Base-by-base conservation (phyloP, 1,139 yeast species). In the Protomyces macrosporus region DNA sequence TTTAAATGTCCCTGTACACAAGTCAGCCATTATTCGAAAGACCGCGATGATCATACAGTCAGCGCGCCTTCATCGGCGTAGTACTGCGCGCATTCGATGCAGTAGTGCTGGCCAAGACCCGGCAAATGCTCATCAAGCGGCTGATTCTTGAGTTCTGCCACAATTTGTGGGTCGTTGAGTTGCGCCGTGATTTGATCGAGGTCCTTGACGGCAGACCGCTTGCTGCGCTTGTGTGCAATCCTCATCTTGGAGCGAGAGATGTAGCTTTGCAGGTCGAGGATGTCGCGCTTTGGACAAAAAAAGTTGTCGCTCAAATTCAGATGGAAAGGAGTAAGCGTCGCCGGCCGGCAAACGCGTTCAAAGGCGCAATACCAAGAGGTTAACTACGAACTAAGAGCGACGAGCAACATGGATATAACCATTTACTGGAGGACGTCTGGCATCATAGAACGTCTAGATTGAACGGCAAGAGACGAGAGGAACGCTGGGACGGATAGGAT, bases 41-140 rank as follows among this genome's bases (percentile, higher is more conserved):
- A 71, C 84, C 83, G 68, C 81, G 77, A 76, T 93, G 98, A 34
- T 86, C 42, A 39, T 39, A 42, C 81, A 68, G 84, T 84, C 67
- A 88, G 79, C 12, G 96, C 88, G 52, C 76, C 74, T 64, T 87
- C 91, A 66, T 86, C 86, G 73, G 91, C 97, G 72, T 84, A 90
- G 75, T 93, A 90, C 75, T 87, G 88, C 62, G 96, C 96, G 79
- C 98, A 93, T 69, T 90, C 96, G 65, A 93, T 82, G 76, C 98
- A 93, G 75, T 90, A 93, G 75, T 84, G 87, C 76, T 93, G 98
- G 16, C 97, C 98, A 70, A 93, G 77, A 3, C 98, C 98, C 0
- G 97, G 93, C 73, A 87, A 87, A 59, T 84, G 84, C 76, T 91
- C 98, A 75, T 93, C 97, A 65, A 88, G 75, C 10, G 90, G 88